Evolutionary conservation across 164 flowering plant species (phyloP), one percentile per base, ranked within the genome.

Genomic region (Cinnamomum micranthum): DNA sequence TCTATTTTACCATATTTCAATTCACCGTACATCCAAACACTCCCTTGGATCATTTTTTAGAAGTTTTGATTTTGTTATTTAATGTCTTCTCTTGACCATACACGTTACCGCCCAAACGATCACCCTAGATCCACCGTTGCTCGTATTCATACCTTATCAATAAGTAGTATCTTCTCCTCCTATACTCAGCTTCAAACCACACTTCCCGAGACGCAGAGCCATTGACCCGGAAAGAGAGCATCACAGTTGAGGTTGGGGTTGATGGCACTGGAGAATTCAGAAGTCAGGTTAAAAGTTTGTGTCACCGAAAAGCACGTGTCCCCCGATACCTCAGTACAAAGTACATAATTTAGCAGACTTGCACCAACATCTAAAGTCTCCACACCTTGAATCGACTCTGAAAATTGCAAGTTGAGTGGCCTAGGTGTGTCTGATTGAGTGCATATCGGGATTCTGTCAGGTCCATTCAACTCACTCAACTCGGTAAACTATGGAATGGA

Each of bases 211-310:
- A 75, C 55, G n/a, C 82, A 80, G 9, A 77, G 71, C 78, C 82
- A 80, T 59, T 80, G 76, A 69, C 78, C 78, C 35, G 77, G 68
- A 31, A 80, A 80, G 52, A 80, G 33, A 2, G 33, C 65, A 60
- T 71, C 65, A 22, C 80, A 77, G 27, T 59, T 55, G 17, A 80
- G 73, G 31, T 77, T 80, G 22, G 80, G 82, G 52, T 77, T 80
- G 51, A 77, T 55, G 10, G 10, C 51, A 51, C 24, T 64, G 74
- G 77, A 80, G 19, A 47, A 22, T 7, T 62, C 71, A 1, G 59
- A 6, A 4, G 80, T 71, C 65, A 80, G 11, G 41, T 80, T 77
- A 73, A 80, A 80, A 13, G 64, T 1, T 41, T 77, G 74, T 10
- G 70, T 47, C 28, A 77, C 66, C n/a, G 35, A 23, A 35, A 77